Evolutionary conservation across 257 asterid species (phyloP), one percentile per base, ranked within the genome.

Genomic region (Gardenia jasminoides): DNA sequence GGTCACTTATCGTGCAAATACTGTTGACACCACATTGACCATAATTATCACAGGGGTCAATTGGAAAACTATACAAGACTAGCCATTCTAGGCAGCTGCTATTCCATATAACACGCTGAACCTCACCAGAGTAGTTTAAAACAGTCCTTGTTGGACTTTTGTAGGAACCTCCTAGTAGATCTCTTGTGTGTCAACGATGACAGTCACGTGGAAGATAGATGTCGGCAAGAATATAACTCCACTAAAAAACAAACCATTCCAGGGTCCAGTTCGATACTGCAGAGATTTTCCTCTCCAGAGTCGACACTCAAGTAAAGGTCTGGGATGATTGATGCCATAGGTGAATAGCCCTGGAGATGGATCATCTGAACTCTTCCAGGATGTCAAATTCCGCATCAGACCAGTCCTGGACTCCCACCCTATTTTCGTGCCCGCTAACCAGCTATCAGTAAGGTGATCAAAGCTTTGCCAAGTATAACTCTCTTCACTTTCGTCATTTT

Each of bases 401-500:
- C 98, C 97, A 0, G 87, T 72, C 81, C 82, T 88, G 22, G 84
- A 58, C 76, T 94, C 97, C 96, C 92, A 87, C 0, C 97, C 98
- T 0, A 91, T 72, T 44, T 92, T 92, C 98, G 91, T 94, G 3
- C 93, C 96, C 0, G 92, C 93, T 11, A 94, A 65, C 76, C 91
- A 67, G 6, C 96, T 90, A 80, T 93, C 93, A 1, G 98, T 81
- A 0, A 92, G 92, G 44, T 88, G 75, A 80, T 92, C 89, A 46
- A 93, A 93, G 87, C 97, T 90, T 46, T 93, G 91, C 96, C 98
- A 93, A 1, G 88, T 69, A 59, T 85, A 83, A 31, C 85, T 76
- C 22, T 56, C 88, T n/a, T 86, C 72, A 48, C 79, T 30, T 0
- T 36, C 68, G 54, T 84, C 87, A 1, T 85, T 66, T 44, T 36